Percentiles rank a stretch among this genome's conserved stretches.
Evolutionary conservation across 2,329 filamentous ascomycete species (phyloP).

Genomic region (Aspergillus brasiliensis): DNA sequence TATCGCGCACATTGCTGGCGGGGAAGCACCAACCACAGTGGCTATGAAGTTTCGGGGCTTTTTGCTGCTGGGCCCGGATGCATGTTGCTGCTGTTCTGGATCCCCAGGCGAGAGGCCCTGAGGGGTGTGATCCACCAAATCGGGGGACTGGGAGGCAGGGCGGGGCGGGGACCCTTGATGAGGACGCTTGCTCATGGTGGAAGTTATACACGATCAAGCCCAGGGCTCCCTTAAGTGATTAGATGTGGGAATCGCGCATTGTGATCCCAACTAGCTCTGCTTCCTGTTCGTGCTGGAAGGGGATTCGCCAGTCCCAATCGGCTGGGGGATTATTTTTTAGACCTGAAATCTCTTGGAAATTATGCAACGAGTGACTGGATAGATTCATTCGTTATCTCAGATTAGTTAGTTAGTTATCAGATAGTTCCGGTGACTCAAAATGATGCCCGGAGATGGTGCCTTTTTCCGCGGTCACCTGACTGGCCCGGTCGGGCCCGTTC

Average conservation of each 20-base stretch:
- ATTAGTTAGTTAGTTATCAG: no score
- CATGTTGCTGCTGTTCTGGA: constrained; percentile 32
- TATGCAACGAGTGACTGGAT: no score
- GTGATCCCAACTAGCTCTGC: background rate
- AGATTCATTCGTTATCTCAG: no score
- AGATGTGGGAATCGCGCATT: background rate
- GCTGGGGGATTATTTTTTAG: no score
- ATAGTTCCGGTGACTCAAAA: no score
- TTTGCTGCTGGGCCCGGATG: constrained; percentile 28
- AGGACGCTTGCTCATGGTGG: constrained; percentile 37
- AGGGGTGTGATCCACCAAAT: constrained; percentile 25
- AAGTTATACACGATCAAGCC: constrained; percentile 32
- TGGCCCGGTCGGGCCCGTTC: no score
- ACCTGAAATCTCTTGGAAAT: no score
- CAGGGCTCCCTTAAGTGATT: background rate
- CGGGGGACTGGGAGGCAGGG: constrained; percentile 26
- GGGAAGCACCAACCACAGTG: constrained; percentile 34
- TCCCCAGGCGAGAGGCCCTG: constrained; percentile 40
- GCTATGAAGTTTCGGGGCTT: constrained; percentile 44
- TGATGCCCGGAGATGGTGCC: no score
- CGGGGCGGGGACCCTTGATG: constrained; percentile 34
- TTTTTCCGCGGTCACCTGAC: no score
- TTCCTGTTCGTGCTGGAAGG: no score
- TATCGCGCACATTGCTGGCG: background rate
- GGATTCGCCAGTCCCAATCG: no score